Evolutionary conservation across 2,329 filamentous ascomycete genomes (phyloP).

Genomic region (Epichloe gansuensis): DNA sequence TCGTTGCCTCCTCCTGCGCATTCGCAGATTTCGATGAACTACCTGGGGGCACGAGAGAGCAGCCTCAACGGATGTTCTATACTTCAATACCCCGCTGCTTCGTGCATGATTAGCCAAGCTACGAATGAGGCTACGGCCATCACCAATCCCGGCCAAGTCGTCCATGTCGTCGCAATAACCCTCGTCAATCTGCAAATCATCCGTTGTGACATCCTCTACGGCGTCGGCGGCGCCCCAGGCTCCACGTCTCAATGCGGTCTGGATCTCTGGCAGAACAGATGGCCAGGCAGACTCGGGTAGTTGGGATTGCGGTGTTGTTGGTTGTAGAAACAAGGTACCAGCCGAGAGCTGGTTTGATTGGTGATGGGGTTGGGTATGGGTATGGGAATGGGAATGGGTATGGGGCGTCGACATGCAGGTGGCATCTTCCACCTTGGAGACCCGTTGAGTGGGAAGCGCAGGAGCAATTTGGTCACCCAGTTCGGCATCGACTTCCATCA

Average conservation of each 20-base stretch:
- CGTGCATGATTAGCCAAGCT: slow-evolving; percentile 2
- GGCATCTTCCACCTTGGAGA: background rate
- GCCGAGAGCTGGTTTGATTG: background rate
- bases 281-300: background rate
- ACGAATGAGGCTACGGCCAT: background rate
- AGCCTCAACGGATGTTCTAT: slow-evolving; percentile 7
- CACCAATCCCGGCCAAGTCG: slow-evolving; percentile 1
- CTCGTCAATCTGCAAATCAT: background rate
- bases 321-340: background rate
- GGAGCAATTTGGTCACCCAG: background rate
- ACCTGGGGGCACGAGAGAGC: slow-evolving; percentile 8
- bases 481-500: background rate
- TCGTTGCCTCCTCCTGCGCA: slow-evolving; percentile 8
- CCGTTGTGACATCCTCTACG: background rate
- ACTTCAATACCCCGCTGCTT: slow-evolving; percentile 3
- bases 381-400: background rate
- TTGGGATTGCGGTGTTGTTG: background rate
- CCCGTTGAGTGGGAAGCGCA: background rate
- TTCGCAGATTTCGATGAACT: slow-evolving; percentile 7
- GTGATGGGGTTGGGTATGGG: background rate
- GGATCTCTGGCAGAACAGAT: background rate
- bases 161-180: slow-evolving; percentile 2
- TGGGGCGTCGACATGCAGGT: background rate
- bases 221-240: background rate
- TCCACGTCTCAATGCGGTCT: background rate